Conservation (phyloP, 2,329 filamentous ascomycete species). For the Delphinella strobiligena region DNA sequence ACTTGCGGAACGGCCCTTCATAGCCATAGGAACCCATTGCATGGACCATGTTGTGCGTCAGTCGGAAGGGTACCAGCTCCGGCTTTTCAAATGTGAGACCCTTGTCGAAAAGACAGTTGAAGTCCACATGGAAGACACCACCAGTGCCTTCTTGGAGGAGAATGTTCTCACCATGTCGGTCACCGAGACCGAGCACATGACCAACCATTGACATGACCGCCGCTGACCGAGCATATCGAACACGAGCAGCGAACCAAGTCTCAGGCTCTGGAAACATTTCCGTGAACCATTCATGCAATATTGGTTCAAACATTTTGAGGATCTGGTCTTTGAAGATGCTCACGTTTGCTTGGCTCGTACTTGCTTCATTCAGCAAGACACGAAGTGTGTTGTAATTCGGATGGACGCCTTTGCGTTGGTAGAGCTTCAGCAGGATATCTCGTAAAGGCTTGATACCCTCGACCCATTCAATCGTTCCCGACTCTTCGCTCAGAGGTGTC, state of each 20-base stretch:
- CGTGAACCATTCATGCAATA: constrained; percentile 90
- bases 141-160: constrained; percentile 88
- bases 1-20: constrained; percentile 81
- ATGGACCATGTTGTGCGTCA: constrained; percentile 97
- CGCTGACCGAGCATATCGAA: constrained; percentile 83
- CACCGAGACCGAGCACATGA: constrained; percentile 82
- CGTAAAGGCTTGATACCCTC: constrained; percentile 88
- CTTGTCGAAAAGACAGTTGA: constrained; percentile 99
- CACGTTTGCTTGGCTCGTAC: constrained; percentile 49
- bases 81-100: constrained; percentile 90
- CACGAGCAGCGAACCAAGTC: constrained; percentile 77
- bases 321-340: constrained; percentile 59
- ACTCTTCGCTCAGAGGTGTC: constrained; percentile 93
- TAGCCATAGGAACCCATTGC: constrained; percentile 93
- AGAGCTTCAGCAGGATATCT: constrained; percentile 73
- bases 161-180: constrained; percentile 95
- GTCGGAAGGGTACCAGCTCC: constrained; percentile 85
- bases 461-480: constrained; percentile 97
- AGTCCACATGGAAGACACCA: constrained; percentile 93
- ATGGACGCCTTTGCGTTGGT: constrained; percentile 59
- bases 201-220: constrained; percentile 99
- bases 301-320: constrained; percentile 58
- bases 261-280: constrained; percentile 90
- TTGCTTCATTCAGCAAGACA: constrained; percentile 50
- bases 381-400: constrained; percentile 57